Conservation (phyloP, 352 stramenopile genomes). For the Thraustochytrium striatum region DNA sequence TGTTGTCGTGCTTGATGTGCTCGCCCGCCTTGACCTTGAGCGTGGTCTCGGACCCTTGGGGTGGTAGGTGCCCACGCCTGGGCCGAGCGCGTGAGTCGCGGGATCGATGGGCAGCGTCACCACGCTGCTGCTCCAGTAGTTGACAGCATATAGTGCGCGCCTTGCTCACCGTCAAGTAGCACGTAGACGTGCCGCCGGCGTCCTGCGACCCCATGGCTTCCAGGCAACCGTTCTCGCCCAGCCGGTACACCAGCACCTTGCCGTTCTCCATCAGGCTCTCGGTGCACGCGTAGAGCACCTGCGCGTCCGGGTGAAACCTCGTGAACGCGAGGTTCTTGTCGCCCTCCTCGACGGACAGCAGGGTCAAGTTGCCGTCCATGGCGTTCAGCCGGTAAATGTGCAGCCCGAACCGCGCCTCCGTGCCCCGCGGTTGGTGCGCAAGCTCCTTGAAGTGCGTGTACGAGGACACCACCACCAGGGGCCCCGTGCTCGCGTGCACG, state of each 20-base stretch:
- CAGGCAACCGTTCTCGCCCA: slow-evolving; percentile 5
- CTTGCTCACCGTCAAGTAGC: slow-evolving; percentile 72
- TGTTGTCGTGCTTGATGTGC: slow-evolving; percentile 64
- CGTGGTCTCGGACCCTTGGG: slow-evolving; percentile 58
- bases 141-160: slow-evolving; percentile 65
- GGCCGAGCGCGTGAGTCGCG: slow-evolving; percentile 55
- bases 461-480: slow-evolving; percentile 29
- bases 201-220: background rate
- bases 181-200: slow-evolving; percentile 56
- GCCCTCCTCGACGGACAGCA: background rate
- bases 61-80: slow-evolving; percentile 61
- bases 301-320: background rate
- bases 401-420: background rate
- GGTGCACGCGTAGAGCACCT: slow-evolving; percentile 36
- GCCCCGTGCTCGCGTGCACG: no score
- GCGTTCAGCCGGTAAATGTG: slow-evolving; percentile 20
- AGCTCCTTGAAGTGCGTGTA: slow-evolving; percentile 24
- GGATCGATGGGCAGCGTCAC: slow-evolving; percentile 64
- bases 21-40: slow-evolving; percentile 58
- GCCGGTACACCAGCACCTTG: background rate
- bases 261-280: slow-evolving; percentile 31
- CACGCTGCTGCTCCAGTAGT: slow-evolving; percentile 75
- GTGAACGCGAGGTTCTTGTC: slow-evolving; percentile 41
- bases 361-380: slow-evolving; percentile 7
- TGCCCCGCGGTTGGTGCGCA: slow-evolving; percentile 3